Evolutionary conservation across 2,329 filamentous ascomycete species (phyloP).

Genomic region (Hypomyces perniciosus): DNA sequence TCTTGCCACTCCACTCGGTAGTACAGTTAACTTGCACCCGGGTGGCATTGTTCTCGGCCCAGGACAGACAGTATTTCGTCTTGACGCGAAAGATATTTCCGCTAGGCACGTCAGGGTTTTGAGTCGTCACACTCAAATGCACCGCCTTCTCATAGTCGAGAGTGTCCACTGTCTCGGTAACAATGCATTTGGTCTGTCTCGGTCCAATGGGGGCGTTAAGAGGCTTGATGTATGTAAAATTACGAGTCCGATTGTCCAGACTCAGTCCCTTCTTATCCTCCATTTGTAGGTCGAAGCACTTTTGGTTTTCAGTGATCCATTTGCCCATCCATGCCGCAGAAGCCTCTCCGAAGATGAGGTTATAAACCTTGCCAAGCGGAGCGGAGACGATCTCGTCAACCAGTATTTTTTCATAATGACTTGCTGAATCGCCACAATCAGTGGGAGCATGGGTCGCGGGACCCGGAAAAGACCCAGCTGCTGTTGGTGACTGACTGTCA

Average conservation of each 20-base stretch:
- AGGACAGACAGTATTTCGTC: conserved; percentile 90
- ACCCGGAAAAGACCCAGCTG: conserved; percentile 69
- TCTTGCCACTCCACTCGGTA: conserved; percentile 96
- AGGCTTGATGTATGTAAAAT: conserved; percentile 87
- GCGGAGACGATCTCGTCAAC: conserved; percentile 83
- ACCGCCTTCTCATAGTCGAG: conserved; percentile 84
- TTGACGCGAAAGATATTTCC: conserved; percentile 89
- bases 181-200: conserved; percentile 90
- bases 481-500: conserved; percentile 38
- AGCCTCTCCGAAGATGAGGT: conserved; percentile 74
- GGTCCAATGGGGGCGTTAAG: conserved; percentile 79
- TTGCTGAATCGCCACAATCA: conserved; percentile 70
- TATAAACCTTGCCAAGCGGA: conserved; percentile 87
- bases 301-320: conserved; percentile 81
- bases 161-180: conserved; percentile 74
- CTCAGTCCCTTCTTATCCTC: conserved; percentile 76
- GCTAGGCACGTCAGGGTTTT: conserved; percentile 91
- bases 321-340: conserved; percentile 79
- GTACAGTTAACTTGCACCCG: conserved; percentile 81
- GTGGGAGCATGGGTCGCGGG: conserved; percentile 77
- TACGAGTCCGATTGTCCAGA: conserved; percentile 67
- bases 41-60: conserved; percentile 82
- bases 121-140: conserved; percentile 73
- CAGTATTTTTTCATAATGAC: conserved; percentile 78
- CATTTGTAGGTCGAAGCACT: conserved; percentile 80